Base-by-base conservation (phyloP, 2,329 filamentous ascomycete species). In the Drechslerella dactyloides region DNA sequence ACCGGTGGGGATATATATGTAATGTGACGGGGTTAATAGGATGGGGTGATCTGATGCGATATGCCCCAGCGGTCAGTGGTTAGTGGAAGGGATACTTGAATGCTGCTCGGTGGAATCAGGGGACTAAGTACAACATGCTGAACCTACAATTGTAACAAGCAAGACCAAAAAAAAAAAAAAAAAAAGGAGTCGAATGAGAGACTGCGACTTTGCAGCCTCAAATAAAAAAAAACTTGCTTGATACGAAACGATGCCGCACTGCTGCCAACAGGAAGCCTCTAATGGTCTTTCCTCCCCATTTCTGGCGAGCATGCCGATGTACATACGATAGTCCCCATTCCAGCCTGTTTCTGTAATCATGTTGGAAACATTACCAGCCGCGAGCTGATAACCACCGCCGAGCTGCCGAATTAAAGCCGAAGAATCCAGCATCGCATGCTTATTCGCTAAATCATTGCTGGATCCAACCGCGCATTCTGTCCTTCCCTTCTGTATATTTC, bases 401-500 rank as follows among this genome's bases (percentile, higher is more conserved):
- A 23, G 15, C 19, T 8, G 27, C 8, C 27, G 27, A 4, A 3
- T 33, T 33, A 33, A n/a, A n/a, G n/a, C n/a, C n/a, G n/a, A n/a
- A n/a, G n/a, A n/a, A n/a, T n/a, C n/a, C n/a, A n/a, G n/a, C n/a
- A n/a, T n/a, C n/a, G n/a, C n/a, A n/a, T n/a, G n/a, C n/a, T n/a
- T n/a, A n/a, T n/a, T n/a, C n/a, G n/a, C n/a, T n/a, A n/a, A n/a
- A n/a, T n/a, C n/a, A n/a, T n/a, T n/a, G n/a, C n/a, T n/a, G 59
- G 37, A 62, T 35, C 27, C 42, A 15, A 30, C 21, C 21, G 27
- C 8, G 27, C 27, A 33, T 33, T 33, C 27, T 8, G 27, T 33
- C 33, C 50, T 4, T 30, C 33, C 50, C 10, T 30, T n/a, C 30
- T 27, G 50, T 61, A 60, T 56, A 69, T 52, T 52, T 23, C 6